A percentile compares a stretch with the other conserved stretches of the same genome.
Conservation (phyloP, 2,329 filamentous ascomycete species). For the Ascochyta lentis region DNA sequence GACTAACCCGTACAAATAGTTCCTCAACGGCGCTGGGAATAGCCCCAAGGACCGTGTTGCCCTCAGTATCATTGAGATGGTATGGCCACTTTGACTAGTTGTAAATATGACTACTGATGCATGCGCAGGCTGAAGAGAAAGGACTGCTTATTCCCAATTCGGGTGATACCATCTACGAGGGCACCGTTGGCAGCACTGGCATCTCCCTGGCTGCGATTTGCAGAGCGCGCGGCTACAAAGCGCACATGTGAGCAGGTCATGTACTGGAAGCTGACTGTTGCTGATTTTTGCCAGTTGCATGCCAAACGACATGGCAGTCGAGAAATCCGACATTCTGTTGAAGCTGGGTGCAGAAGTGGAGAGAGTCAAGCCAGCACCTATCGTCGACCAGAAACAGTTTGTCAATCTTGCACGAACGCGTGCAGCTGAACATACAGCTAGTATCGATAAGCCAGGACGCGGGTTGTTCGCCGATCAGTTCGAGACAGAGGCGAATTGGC, state of each 20-base stretch:
- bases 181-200: conserved; percentile 93
- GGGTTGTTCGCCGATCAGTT: conserved; percentile 98
- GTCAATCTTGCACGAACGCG: conserved; percentile 86
- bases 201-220: conserved; percentile 92
- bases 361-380: conserved; percentile 86
- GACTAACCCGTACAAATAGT: conserved; percentile 53
- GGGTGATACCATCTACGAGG: conserved; percentile 96
- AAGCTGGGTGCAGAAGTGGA: conserved; percentile 94
- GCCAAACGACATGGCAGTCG: conserved; percentile 86
- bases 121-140: conserved; percentile 70
- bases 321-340: conserved; percentile 87
- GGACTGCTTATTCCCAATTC: conserved; percentile 78
- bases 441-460: conserved; percentile 65
- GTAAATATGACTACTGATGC: conserved; percentile 11
- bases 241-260: conserved; percentile 72
- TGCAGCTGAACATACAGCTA: conserved; percentile 74
- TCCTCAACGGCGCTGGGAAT: conserved; percentile 91
- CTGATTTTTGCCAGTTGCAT: conserved; percentile 69
- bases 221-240: conserved; percentile 85
- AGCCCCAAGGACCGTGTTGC: conserved; percentile 96
- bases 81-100: conserved; percentile 32
- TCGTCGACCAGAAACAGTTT: conserved; percentile 91
- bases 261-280: neutral
- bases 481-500: conserved; percentile 87
- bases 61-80: conserved; percentile 79